These are phyloP conservation scores for Auriscalpium orientale DNA, from an alignment of 768 basidiomycete genomes.

Conservation along the genomic window DNA sequence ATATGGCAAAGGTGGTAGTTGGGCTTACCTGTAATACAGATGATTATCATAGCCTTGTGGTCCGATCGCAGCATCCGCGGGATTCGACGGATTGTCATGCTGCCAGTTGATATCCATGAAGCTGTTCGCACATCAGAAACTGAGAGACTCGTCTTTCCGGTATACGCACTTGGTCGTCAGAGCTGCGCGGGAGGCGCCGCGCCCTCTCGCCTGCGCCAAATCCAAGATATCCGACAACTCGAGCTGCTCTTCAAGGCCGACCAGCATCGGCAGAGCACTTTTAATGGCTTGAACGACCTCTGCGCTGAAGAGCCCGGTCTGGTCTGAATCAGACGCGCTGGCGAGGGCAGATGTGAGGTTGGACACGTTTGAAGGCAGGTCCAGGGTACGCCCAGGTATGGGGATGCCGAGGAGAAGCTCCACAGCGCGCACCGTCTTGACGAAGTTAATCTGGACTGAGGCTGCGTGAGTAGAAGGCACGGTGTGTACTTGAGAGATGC, in stretches of 20 bases:
- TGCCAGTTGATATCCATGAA: conserved; percentile 86
- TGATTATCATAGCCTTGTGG: conserved; percentile 76
- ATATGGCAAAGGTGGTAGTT: background rate
- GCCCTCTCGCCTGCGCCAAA: background rate
- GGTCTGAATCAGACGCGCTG: background rate
- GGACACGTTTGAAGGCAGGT: background rate
- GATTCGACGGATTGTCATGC: conserved; percentile 58
- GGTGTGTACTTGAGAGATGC: conserved; percentile 14
- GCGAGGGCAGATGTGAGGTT: background rate
- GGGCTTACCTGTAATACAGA: conserved; percentile 61
- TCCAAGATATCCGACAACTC: background rate
- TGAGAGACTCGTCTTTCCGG: background rate
- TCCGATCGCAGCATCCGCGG: conserved; percentile 58
- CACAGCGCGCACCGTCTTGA: conserved; percentile 1
- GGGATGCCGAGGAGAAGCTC: conserved; percentile 8
- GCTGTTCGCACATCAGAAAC: conserved; percentile 27
- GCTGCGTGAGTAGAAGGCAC: background rate
- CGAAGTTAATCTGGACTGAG: conserved; percentile 1
- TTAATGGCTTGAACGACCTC: conserved; percentile 1
- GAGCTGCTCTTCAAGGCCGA: background rate
- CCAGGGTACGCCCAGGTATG: background rate
- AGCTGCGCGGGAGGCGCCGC: background rate
- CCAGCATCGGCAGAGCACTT: conserved; percentile 3
- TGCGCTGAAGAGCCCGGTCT: background rate
- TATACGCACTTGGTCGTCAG: conserved; percentile 9